Base-by-base conservation (phyloP, 176 grass and related monocot genomes). In the Canna indica region DNA sequence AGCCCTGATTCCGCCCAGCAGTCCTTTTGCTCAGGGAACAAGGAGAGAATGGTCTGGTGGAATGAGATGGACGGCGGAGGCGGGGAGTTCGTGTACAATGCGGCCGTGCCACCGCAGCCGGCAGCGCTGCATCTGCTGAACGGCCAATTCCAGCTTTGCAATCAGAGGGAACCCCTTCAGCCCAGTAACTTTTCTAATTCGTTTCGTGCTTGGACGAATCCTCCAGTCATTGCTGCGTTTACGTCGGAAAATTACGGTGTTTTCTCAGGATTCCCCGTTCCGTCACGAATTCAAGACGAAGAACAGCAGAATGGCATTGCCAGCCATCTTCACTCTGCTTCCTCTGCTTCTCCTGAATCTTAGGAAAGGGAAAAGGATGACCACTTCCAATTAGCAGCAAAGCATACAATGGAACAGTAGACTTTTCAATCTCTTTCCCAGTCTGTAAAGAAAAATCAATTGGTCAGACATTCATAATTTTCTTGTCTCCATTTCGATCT, bases 151-250 rank as follows among this genome's bases (percentile, higher is more conserved):
- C 69, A 34, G 30, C 8, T 71, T 16, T 25, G 36, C 28, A n/a
- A 46, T 71, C 68, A 53, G 69, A 71, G 47, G 69, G 69, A 52
- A 71, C 45, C 69, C 69, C 47, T 71, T 71, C 69, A 71, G 69
- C 54, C 69, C 69, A 71, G 29, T 71, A 5, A 34, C 18, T 71
- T 34, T 2, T 30, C 46, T 13, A 34, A 46, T 10, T 44, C 41
- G 41, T 16, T 71, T 53, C 69, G 29, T 1, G 69, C 46, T 14
- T 71, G 47, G 69, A 53, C 30, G 69, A 46, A 53, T 53, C 47
- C 69, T 5, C 4, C 29, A 2, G 29, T 17, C 0, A 17, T 54
- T 9, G 26, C 47, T 4, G 20, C 18, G 16, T 71, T 71, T 18
- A 2, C 20, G 1, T n/a, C 47, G 16, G 0, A 28, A 8, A 29